Conservation (phyloP, 192 early-diverging fungal genomes). For the Spizellomyces punctatus region DNA sequence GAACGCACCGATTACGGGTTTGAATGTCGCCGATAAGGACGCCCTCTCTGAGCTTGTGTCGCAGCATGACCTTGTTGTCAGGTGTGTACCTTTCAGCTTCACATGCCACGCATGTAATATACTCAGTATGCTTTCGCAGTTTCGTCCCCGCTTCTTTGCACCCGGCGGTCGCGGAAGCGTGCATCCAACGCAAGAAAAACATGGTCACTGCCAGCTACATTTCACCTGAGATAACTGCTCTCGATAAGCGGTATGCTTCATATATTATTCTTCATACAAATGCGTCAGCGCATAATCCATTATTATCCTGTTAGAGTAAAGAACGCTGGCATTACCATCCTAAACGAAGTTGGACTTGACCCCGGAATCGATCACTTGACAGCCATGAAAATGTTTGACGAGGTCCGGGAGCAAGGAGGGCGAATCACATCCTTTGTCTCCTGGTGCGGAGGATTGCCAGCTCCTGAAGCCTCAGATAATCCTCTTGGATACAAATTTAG, state of each 20-base stretch:
- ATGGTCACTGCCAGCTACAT: conserved; percentile 97
- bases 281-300: neutral
- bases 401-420: conserved; percentile 76
- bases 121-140: conserved; percentile 16
- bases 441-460: conserved; percentile 98
- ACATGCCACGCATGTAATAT: too few species aligned
- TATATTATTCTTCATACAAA: neutral
- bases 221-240: conserved; percentile 90
- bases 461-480: conserved; percentile 95
- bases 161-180: conserved; percentile 85
- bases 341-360: conserved; percentile 99
- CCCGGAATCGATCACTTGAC: conserved; percentile 95
- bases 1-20: conserved; percentile 66
- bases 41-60: conserved; percentile 74
- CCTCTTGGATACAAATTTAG: conserved; percentile 98
- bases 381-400: conserved; percentile 80
- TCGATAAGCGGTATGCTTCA: conserved; percentile 69
- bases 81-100: neutral
- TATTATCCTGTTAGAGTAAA: conserved; percentile 52
- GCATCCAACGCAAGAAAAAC: conserved; percentile 88
- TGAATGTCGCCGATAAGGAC: conserved; percentile 79
- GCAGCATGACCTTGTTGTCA: conserved; percentile 90
- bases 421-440: conserved; percentile 83
- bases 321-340: conserved; percentile 82
- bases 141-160: conserved; percentile 91